phyloP scores from a whole-genome alignment of 768 basidiomycete species.

The Tephrocybe rancida region DNA sequence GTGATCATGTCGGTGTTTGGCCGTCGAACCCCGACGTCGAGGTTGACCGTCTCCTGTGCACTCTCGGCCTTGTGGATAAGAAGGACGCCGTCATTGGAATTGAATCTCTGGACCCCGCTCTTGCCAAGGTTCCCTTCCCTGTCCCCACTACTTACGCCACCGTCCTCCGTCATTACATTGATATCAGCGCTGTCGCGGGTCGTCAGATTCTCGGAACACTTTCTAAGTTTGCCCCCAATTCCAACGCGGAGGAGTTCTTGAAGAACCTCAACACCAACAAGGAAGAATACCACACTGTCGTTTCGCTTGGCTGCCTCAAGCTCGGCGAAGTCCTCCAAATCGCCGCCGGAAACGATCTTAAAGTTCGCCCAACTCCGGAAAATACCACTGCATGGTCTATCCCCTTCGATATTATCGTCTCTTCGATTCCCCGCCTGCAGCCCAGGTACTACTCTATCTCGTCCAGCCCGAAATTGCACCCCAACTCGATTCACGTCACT shows the following conservation, averaged over 20 bases:
- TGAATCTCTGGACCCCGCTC: conserved; percentile 95
- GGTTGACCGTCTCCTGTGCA: conserved; percentile 84
- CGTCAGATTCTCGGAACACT: conserved; percentile 90
- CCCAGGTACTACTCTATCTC: conserved; percentile 99
- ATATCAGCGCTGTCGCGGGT: conserved; percentile 92
- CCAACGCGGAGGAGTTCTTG: conserved; percentile 73
- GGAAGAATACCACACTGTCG: conserved; percentile 79
- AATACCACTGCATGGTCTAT: conserved; percentile 89
- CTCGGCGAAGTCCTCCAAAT: conserved; percentile 92
- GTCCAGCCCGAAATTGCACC: conserved; percentile 90
- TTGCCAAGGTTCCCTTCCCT: conserved; percentile 99
- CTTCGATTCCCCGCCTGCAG: conserved; percentile 90
- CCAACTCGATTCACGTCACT: conserved; percentile 92
- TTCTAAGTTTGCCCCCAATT: conserved; percentile 85
- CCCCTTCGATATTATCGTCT: conserved; percentile 96
- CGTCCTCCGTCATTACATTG: conserved; percentile 95
- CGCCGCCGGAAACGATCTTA: conserved; percentile 79
- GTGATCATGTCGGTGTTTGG: conserved; percentile 98
- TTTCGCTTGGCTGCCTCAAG: conserved; percentile 84
- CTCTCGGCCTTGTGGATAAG: conserved; percentile 83
- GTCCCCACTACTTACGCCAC: conserved; percentile 93
- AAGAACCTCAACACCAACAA: conserved; percentile 83
- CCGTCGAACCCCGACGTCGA: conserved; percentile 92
- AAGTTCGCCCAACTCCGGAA: conserved; percentile 54
- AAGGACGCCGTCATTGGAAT: conserved; percentile 86